Evolutionary conservation across 306 rosid species (phyloP).

Genomic region (Prunus dulcis): DNA sequence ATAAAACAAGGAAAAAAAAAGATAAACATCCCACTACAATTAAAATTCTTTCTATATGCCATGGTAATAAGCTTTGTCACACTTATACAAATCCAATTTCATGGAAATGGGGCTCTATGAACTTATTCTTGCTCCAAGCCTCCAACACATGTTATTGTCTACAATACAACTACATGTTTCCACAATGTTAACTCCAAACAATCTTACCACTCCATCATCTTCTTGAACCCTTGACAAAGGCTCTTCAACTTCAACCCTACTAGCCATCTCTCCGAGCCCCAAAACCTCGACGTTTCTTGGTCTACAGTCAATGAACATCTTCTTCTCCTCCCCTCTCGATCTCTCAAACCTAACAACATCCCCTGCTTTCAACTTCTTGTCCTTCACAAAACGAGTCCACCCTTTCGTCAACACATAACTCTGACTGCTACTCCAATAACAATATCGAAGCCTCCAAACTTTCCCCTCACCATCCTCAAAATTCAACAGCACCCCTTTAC

Average conservation of each 20-base stretch:
- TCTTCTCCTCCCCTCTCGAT: conserved; percentile 24
- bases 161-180: not conserved
- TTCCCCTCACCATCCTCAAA: conserved; percentile 34
- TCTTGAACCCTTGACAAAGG: not conserved
- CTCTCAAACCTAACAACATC: conserved; percentile 35
- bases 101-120: not conserved
- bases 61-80: not conserved
- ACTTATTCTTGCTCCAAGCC: not conserved
- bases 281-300: not conserved
- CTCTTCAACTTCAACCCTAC: not conserved
- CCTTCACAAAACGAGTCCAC: conserved; percentile 47
- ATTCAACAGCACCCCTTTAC: conserved; percentile 29
- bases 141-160: not conserved
- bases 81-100: not conserved
- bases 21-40: not conserved
- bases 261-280: not conserved
- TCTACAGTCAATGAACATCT: conserved; percentile 22
- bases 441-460: conserved; percentile 43
- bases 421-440: conserved; percentile 47
- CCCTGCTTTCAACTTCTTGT: conserved; percentile 38
- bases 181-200: conserved; percentile 40
- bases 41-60: not conserved
- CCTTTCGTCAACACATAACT: conserved; percentile 47
- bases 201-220: conserved; percentile 25
- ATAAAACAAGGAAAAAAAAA: too few relatives aligned